These are phyloP conservation scores for Microsporum audouinii DNA, from an alignment of 2,329 filamentous ascomycete species.

Conservation along the genomic window DNA sequence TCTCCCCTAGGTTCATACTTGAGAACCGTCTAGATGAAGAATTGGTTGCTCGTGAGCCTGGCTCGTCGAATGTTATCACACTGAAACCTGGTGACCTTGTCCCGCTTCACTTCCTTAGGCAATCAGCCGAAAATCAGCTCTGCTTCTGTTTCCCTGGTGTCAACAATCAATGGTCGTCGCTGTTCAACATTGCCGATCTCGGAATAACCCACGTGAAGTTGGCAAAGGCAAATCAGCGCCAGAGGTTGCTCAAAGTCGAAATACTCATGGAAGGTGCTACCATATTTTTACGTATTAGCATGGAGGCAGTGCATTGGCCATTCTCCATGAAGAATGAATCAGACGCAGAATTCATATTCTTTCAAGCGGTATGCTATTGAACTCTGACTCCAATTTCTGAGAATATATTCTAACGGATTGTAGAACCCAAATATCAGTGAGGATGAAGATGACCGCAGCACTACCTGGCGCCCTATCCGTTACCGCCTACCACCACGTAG, in stretches of 20 bases:
- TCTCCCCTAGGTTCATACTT: constrained; percentile 83
- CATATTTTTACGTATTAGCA: constrained; percentile 79
- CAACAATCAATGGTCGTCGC: constrained; percentile 95
- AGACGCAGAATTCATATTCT: constrained; percentile 92
- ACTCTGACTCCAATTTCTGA: background rate
- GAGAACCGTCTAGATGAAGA: constrained; percentile 88
- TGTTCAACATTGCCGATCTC: constrained; percentile 92
- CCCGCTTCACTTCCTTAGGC: constrained; percentile 80
- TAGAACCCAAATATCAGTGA: constrained; percentile 68
- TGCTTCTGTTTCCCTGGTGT: constrained; percentile 87
- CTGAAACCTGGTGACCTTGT: constrained; percentile 68
- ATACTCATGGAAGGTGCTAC: constrained; percentile 87
- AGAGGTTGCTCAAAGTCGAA: constrained; percentile 77
- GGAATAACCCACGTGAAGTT: constrained; percentile 90
- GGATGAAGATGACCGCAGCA: constrained; percentile 64
- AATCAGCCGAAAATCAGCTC: constrained; percentile 71
- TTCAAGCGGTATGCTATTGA: constrained; percentile 53
- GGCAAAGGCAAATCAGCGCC: constrained; percentile 77
- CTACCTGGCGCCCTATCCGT: constrained; percentile 81
- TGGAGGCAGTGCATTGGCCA: constrained; percentile 92
- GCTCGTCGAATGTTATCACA: constrained; percentile 72
- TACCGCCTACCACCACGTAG: constrained; percentile 87
- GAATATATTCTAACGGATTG: background rate
- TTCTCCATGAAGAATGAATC: constrained; percentile 99
- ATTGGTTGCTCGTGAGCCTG: constrained; percentile 80